Evolutionary conservation across 2,329 filamentous ascomycete genomes (phyloP).

Genomic region (Aspergillus ustus): DNA sequence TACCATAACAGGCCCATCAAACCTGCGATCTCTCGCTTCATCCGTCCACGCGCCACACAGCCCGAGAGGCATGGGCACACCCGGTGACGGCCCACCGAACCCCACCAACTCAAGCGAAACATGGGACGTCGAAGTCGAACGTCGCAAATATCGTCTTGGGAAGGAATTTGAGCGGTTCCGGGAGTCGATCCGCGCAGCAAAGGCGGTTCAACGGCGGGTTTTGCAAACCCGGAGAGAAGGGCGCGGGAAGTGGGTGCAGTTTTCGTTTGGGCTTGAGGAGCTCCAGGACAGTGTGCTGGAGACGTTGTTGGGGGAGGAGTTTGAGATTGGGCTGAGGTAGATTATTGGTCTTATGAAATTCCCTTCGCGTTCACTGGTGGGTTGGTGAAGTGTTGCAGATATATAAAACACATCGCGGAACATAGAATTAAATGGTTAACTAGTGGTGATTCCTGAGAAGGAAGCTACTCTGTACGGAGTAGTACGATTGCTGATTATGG

Average conservation of each 20-base stretch:
- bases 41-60: conserved; percentile 31
- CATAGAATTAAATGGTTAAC: no score
- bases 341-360: neutral
- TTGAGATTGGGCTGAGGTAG: neutral
- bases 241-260: conserved; percentile 47
- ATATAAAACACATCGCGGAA: no score
- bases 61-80: neutral
- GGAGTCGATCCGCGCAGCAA: conserved; percentile 32
- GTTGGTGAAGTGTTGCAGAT: no score
- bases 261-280: conserved; percentile 36
- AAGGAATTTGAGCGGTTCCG: conserved; percentile 39
- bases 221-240: conserved; percentile 34
- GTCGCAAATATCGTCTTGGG: conserved; percentile 33
- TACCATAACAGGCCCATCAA: neutral
- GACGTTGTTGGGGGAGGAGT: conserved; percentile 23
- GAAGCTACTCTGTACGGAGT: no score
- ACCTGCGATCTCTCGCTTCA: conserved; percentile 22
- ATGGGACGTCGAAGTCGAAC: conserved; percentile 41
- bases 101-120: conserved; percentile 14
- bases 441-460: no score
- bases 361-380: no score
- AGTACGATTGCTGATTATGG: neutral
- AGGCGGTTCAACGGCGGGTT: conserved; percentile 38
- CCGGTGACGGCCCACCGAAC: neutral
- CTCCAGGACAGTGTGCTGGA: conserved; percentile 24